Base-by-base conservation (phyloP, 495 filamentous ascomycete genomes). In the Penicillium pancosmium region DNA sequence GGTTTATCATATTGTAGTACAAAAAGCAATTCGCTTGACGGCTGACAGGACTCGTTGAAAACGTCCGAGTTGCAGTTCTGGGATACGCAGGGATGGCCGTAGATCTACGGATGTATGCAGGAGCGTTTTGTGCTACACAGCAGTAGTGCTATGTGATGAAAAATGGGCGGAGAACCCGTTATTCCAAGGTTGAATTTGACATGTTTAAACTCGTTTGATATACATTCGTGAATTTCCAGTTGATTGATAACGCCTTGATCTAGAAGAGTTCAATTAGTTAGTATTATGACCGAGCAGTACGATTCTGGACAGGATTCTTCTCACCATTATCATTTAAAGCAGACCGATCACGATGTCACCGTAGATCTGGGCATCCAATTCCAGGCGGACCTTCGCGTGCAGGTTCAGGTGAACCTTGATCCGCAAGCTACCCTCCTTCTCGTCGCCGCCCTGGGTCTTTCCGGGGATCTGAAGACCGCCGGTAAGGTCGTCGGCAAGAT, bases 371-470 rank as follows among this genome's bases (percentile, higher is more conserved):
- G 65, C 65, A 52, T 68, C 65, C 12, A 68, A 59, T 0, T 68
- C 62, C 7, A 68, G 58, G 27, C 55, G 58, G 16, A 68, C 62
- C 59, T 65, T 64, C 31, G 65, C 65, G 51, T 68, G 62, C 19
- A 68, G n/a, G 54, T 65, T 65, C 19, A 68, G 59, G 48, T 64
- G 62, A 36, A 68, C 58, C 50, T 65, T 68, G 54, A 68, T 68
- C 54, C 65, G 61, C 43, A 68, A 44, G 56, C 55, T 57, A 21
- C 50, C 46, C n/a, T 48, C 54, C 57, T 64, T 64, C 5, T 68
- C 59, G 3, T 64, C 62, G 21, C 49, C 56, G 18, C 49, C 49
- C 56, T 54, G 31, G 50, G 62, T 53, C 10, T 13, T 10, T 8
- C 62, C 59, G 40, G 65, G 65, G 1, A 62, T 40, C n/a, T 49